Base-by-base conservation (phyloP, 225 moss, liverwort and hornwort genomes). In the Polytrichum commune region DNA sequence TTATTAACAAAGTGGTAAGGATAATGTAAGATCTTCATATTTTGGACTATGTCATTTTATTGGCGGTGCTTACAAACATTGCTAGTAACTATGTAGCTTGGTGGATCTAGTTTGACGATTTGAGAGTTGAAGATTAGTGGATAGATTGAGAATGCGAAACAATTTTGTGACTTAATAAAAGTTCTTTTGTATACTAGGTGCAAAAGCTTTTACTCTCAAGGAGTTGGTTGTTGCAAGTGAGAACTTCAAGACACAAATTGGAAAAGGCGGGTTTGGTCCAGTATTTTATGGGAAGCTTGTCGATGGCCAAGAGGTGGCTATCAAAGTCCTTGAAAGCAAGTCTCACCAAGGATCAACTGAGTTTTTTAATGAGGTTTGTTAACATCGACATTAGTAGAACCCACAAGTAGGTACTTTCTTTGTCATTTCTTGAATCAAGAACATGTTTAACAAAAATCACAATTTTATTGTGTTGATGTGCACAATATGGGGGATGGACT, bases 341-440 rank as follows among this genome's bases (percentile, higher is more conserved):
- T 86, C 86, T 24, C 77, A 76, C 28, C 89, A 91, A 77, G 86
- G 88, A 73, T 73, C 76, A 9, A 28, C 70, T 0, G 89, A 89
- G 61, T 91, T 91, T 67, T 78, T 80, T 18, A 91, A 77, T 24
- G 91, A 91, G 91, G 91, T 89, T 19, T 22, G 46, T 3, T 46
- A 46, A 46, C 46, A 46, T 46, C 16, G 13, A 46, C 46, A 46
- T 10, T 46, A 0, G 46, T 46, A 46, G 46, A 4, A 46, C 46
- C 13, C 13, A 13, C 46, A 46, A 46, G 46, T 46, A 46, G 10
- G 13, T 46, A 46, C 0, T 35, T 46, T 46, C 13, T 46, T 46
- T 46, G 46, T 46, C 46, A 46, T 4, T 46, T 46, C 46, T 46
- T 46, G 4, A 10, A 46, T 46, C 13, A 13, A 0, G 4, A 46